Base-by-base conservation (phyloP, 345 rosid species). In the Combretum micranthum region DNA sequence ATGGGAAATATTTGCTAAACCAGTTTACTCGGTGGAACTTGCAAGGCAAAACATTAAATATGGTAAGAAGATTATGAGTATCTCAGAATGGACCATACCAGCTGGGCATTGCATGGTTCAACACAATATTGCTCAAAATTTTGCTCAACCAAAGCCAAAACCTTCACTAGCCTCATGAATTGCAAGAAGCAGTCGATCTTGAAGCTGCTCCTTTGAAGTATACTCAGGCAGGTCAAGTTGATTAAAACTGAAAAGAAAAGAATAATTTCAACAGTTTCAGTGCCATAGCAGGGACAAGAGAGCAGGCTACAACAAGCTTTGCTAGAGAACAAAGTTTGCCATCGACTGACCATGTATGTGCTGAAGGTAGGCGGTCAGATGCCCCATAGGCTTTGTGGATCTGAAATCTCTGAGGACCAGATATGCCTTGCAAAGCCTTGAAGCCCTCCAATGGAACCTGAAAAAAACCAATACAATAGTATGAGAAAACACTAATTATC, bases 361-460 rank as follows among this genome's bases (percentile, higher is more conserved):
- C 98, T 26, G 98, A 88, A 23, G 98, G 98, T 53, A 92, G 68
- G 55, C 98, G 76, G 57, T 86, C 88, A 13, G 96, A 90, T 60
- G 90, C 86, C 61, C 98, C 98, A 76, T 88, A 92, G 46, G 95
- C 93, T 71, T 92, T 92, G 83, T 92, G 98, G 72, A 92, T 84
- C 77, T 92, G 98, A 67, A 92, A 81, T 63, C 80, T 83, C 58
- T 92, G 98, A 62, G 97, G 94, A 57, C 98, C 96, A 55, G 98
- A 92, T 44, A 92, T 92, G 46, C 98, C 98, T 60, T 92, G 98
- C 78, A 92, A 64, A 46, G 97, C 97, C 74, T 73, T 92, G 66
- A 88, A 92, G 26, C 94, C 93, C 70, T 88, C 95, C 71, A 92
- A 64, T 15, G 97, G 98, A 70, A 86, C 98, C 98, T 92, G 83